Base-by-base conservation (phyloP, 139 green algal species). In the Mychonastes homosphaera region DNA sequence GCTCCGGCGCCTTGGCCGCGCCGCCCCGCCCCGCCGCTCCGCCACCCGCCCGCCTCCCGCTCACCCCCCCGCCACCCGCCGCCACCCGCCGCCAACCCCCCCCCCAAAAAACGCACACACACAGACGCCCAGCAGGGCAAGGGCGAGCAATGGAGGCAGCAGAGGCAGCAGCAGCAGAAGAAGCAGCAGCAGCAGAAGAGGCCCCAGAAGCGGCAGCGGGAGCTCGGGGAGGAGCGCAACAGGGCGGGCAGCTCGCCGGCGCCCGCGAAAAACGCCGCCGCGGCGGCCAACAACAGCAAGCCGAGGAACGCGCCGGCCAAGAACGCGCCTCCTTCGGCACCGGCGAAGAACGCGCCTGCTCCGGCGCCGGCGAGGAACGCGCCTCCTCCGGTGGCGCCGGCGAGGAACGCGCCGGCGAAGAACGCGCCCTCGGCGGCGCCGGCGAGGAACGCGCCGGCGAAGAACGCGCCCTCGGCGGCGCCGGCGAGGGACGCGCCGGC, bases 121-220 rank as follows among this genome's bases (percentile, higher is more conserved):
- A n/a, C n/a, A n/a, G n/a, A n/a, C n/a, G 16, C 19, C 19, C 26
- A 9, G 44, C 44, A 15, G 19, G 12, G 44, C 19, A 26, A 7
- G 44, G 26, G 7, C 12, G 44, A 51, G 38, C 38, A n/a, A 16
- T 52, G 18, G 21, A 3, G 44, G 28, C 18, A 2, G 12, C 15
- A 45, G 32, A 32, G 16, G 19, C 51, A 43, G 51, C 51, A 58
- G 51, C 51, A 44, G n/a, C 4, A 13, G 35, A 6, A 49, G 23
- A 18, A 41, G 15, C 49, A 56, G 27, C 49, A 56, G 16, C 26
- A 56, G 26, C 10, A 43, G 26, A 6, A 29, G 41, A n/a, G 26
- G 16, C 16, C 16, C 35, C 4, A 28, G n/a, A 5, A 0, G 15
- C 6, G 15, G 4, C 16, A 30, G 45, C 6, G 18, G 16, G 15